Base-by-base conservation (phyloP, 768 basidiomycete species). In the Russula sp. region DNA sequence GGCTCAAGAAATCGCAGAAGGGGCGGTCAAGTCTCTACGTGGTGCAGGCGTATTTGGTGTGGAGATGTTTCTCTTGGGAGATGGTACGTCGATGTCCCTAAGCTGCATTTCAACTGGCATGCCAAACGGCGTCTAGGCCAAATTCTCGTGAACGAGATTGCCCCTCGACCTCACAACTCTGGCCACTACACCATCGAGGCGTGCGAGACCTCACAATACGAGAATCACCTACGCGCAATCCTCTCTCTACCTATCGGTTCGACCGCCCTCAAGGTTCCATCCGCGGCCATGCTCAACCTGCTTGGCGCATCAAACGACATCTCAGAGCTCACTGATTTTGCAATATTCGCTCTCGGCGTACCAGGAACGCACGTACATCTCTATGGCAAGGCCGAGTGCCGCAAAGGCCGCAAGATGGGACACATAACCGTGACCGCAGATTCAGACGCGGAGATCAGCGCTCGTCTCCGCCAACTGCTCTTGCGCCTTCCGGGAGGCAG, bases 141-240 rank as follows among this genome's bases (percentile, higher is more conserved):
- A 0, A 81, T 98, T 1, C 85, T 85, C 62, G 82, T 99, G 66
- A 99, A 99, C 74, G 97, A 99, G 77, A 96, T 99, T 64, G 97
- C 97, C 0, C 97, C 97, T 13, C 84, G 97, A 18, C 96, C 97
- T 1, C 97, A 99, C 73, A 99, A 98, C 76, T 98, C 95, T 9
- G 97, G 96, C 0, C 97, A 99, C 73, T 96, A 98, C 75, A 97
- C 95, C 34, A 98, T 98, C 71, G 97, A 98, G 76, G 94, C 96
- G 0, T 98, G 94, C 74, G 81, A 92, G 68, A 91, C 94, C 2
- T 98, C 96, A 2, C 97, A 98, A 76, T 99, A 91, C 76, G 93
- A 94, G 74, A 97, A 98, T 68, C 97, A 98, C 74, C 87, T 98
- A 55, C 92, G 94, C 40, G 91, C 94, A 20, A 95, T 99, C 73